These are phyloP conservation scores for Obba rivulosa DNA, from an alignment of 768 basidiomycete species.

Conservation along the genomic window DNA sequence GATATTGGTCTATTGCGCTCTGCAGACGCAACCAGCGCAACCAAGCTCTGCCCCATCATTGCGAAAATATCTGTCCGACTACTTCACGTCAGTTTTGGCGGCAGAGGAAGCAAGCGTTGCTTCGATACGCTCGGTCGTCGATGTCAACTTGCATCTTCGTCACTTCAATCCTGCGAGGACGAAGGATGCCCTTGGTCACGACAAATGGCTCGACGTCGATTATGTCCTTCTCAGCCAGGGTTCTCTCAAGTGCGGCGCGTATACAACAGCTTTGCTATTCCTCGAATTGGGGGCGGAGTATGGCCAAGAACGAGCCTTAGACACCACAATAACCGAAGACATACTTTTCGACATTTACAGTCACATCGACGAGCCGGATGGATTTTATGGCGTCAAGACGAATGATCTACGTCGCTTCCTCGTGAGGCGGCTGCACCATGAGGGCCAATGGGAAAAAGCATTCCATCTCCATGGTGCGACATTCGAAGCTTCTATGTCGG, in stretches of 20 bases:
- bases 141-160: conserved; percentile 76
- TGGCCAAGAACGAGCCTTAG: conserved; percentile 21
- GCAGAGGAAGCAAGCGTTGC: conserved; percentile 31
- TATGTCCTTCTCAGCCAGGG: conserved; percentile 64
- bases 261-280: conserved; percentile 86
- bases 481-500: conserved; percentile 53
- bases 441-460: conserved; percentile 88
- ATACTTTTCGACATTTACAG: conserved; percentile 90
- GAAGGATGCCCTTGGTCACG: conserved; percentile 44
- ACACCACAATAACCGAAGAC: conserved; percentile 44
- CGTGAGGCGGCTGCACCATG: conserved; percentile 84
- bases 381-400: conserved; percentile 91
- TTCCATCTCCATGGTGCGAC: conserved; percentile 87
- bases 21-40: conserved; percentile 31
- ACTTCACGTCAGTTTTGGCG: conserved; percentile 53
- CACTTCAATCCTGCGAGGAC: conserved; percentile 42
- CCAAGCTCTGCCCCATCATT: conserved; percentile 20
- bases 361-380: conserved; percentile 96
- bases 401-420: conserved; percentile 75
- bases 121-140: conserved; percentile 59
- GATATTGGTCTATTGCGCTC: conserved; percentile 63
- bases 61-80: conserved; percentile 36
- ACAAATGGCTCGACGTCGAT: conserved; percentile 81
- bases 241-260: conserved; percentile 75
- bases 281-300: conserved; percentile 73